Base-by-base conservation (phyloP, 257 asterid species). In the Plantago elongata region DNA sequence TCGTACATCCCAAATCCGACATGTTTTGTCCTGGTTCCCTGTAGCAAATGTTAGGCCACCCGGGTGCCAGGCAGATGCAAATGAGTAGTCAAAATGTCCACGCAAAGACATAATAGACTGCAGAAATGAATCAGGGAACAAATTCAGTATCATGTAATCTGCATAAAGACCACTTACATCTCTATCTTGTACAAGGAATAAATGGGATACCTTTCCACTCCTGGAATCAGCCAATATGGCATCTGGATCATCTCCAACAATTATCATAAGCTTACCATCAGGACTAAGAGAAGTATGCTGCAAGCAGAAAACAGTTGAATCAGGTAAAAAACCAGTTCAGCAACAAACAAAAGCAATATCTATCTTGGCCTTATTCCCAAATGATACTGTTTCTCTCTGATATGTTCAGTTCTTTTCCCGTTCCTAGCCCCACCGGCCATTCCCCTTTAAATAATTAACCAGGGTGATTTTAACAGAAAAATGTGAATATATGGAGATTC, bases 41-140 rank as follows among this genome's bases (percentile, higher is more conserved):
- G 98, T 91, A 9, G 98, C 94, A 63, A 91, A 88, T 9, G 86
- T 88, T 14, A 80, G 13, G 69, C 98, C 95, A 12, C 74, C 77
- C 13, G 98, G 98, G 73, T 83, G 94, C 98, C 98, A 91, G 47
- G 96, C 82, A 8, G 98, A 91, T 40, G 98, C 98, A 77, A 91
- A 91, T 27, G 95, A 88, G 73, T 68, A 86, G 80, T 91, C 98
- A 60, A 72, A 57, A 63, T 91, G 98, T 17, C 98, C 98, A 29
- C 50, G 55, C 78, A 91, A 71, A 45, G 77, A 74, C 51, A 92
- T 67, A 62, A 84, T 78, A 34, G 70, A 63, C 98, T 86, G 82
- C 65, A 71, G 54, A 50, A 13, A 54, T 38, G 38, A 15, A 56
- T 34, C 40, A 7, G 22, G 4, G 27, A 52, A 54, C 22, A 52